These are phyloP conservation scores for Krasilnikovozyma curviuscula DNA, from an alignment of 768 basidiomycete genomes.

Conservation along the genomic window DNA sequence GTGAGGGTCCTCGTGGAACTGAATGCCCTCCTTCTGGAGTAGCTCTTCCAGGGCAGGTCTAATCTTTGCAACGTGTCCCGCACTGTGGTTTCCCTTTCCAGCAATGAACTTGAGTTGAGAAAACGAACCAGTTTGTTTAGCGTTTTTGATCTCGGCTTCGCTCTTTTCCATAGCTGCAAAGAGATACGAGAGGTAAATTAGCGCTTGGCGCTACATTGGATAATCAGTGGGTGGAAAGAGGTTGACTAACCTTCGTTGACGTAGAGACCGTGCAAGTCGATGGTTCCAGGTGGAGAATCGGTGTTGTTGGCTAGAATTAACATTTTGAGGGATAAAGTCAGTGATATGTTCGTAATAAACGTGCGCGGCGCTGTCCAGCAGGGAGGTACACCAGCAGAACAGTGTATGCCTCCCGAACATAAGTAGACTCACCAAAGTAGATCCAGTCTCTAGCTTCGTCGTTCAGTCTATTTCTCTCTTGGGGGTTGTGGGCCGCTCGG, in stretches of 20 bases:
- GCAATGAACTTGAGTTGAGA: neutral
- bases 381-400: neutral
- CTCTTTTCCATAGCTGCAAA: constrained; percentile 42
- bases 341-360: neutral
- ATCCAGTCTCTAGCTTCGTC: constrained; percentile 75
- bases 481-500: no score
- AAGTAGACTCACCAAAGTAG: constrained; percentile 40
- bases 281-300: constrained; percentile 51
- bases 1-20: constrained; percentile 52
- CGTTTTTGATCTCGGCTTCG: constrained; percentile 43
- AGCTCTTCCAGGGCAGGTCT: constrained; percentile 79
- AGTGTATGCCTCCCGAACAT: neutral
- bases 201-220: neutral
- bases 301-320: constrained; percentile 49
- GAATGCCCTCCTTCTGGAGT: constrained; percentile 45
- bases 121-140: constrained; percentile 36
- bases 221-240: neutral
- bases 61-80: constrained; percentile 56
- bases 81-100: constrained; percentile 79
- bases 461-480: no score
- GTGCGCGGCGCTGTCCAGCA: neutral
- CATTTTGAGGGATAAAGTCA: neutral
- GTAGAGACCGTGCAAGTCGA: constrained; percentile 81
- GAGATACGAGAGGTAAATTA: neutral
- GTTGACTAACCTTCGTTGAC: constrained; percentile 46